phyloP scores from a whole-genome alignment of 192 early-diverging fungal genomes.

The Fimicolochytrium jonesii region DNA sequence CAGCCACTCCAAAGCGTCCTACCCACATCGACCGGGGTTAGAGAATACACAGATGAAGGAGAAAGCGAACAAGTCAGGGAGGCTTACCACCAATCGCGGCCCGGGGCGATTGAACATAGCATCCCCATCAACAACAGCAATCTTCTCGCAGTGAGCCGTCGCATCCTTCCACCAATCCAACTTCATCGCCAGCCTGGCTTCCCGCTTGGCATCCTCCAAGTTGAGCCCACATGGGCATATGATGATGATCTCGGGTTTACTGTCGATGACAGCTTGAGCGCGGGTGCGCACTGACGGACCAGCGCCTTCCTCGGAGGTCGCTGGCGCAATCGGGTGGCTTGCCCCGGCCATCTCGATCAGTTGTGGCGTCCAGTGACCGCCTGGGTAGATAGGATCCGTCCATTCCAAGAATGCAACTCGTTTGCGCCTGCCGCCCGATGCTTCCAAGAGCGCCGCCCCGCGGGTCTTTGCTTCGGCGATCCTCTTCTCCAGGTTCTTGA shows the following conservation, averaged over 20 bases:
- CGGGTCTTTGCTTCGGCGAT: slow-evolving; percentile 12
- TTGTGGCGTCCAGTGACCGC: slow-evolving; percentile 52
- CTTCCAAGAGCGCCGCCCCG: slow-evolving; percentile 15
- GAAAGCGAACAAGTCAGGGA: neutral
- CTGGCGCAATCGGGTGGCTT: slow-evolving; percentile 32
- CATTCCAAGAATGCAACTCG: slow-evolving; percentile 48
- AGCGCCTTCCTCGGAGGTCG: slow-evolving; percentile 19
- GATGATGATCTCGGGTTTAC: slow-evolving; percentile 40
- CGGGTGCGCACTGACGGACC: slow-evolving; percentile 33
- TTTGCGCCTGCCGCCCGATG: slow-evolving; percentile 17
- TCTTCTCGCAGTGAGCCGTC: slow-evolving; percentile 12
- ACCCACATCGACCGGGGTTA: neutral
- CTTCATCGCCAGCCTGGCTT: slow-evolving; percentile 25
- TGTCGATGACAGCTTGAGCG: slow-evolving; percentile 22
- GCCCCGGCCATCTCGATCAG: slow-evolving; percentile 51
- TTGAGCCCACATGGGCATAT: slow-evolving; percentile 49
- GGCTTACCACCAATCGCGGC: slow-evolving; percentile 38
- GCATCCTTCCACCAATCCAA: slow-evolving; percentile 28
- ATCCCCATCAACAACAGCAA: slow-evolving; percentile 55
- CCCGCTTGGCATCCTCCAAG: slow-evolving; percentile 33
- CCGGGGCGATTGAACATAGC: slow-evolving; percentile 56
- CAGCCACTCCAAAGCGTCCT: slow-evolving; percentile 51
- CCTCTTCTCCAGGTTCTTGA: slow-evolving; percentile 16
- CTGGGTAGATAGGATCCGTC: slow-evolving; percentile 50
- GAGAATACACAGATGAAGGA: neutral